These are phyloP conservation scores for Xylariales sp. DNA, from an alignment of 2,329 filamentous ascomycete species.

Conservation along the genomic window DNA sequence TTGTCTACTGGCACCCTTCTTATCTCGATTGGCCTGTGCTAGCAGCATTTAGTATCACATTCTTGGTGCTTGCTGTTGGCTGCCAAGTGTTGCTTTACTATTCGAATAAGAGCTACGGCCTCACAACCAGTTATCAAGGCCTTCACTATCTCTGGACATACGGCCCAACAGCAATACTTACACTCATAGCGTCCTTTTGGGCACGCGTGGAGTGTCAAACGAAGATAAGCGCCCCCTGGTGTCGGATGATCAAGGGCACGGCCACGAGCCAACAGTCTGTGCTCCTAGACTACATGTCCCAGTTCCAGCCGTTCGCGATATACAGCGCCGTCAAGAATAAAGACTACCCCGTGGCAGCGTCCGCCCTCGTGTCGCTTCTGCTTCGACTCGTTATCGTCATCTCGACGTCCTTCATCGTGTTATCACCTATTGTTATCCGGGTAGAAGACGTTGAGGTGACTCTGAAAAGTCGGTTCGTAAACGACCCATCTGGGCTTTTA, in stretches of 20 bases:
- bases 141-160: constrained; percentile 31
- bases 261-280: constrained; percentile 5
- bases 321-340: constrained; percentile 16
- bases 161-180: constrained; percentile 55
- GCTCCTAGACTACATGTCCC: constrained; percentile 30
- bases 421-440: not conserved
- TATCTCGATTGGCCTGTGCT: not conserved
- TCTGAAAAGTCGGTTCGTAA: constrained; percentile 4
- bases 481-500: not conserved
- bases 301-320: constrained; percentile 14
- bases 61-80: not conserved
- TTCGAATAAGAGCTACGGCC: constrained; percentile 22
- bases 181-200: constrained; percentile 26
- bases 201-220: constrained; percentile 27
- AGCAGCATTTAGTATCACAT: not conserved
- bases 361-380: not conserved
- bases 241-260: constrained; percentile 9
- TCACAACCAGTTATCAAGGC: constrained; percentile 8
- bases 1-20: constrained; percentile 1
- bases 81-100: not conserved
- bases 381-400: not conserved
- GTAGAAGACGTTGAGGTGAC: constrained; percentile 6
- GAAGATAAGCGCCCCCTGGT: constrained; percentile 26
- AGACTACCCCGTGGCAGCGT: constrained; percentile 7
- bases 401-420: constrained; percentile 9